Evolutionary conservation across 2,329 filamentous ascomycete genomes (phyloP).

Genomic region (Nemania sp.): DNA sequence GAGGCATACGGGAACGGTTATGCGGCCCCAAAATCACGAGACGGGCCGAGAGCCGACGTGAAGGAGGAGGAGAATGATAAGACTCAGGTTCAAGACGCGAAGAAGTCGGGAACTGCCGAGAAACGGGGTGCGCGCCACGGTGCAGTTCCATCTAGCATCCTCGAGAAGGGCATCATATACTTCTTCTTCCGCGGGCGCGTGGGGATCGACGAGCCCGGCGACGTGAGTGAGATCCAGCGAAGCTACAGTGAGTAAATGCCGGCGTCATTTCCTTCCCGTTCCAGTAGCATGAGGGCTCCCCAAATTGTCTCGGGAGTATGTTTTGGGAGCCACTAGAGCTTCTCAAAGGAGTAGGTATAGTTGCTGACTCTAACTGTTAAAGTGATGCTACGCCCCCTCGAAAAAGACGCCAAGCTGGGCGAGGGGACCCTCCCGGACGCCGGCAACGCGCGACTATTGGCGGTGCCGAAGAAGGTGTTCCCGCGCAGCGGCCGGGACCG

Average conservation of each 20-base stretch:
- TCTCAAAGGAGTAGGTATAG: too few relatives aligned
- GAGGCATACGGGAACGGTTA: constrained; percentile 33
- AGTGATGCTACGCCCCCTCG: constrained; percentile 78
- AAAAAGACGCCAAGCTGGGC: constrained; percentile 68
- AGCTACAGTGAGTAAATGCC: too few relatives aligned
- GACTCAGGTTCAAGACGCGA: constrained; percentile 46
- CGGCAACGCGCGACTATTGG: constrained; percentile 71
- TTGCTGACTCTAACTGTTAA: too few relatives aligned
- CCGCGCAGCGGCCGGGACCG: constrained; percentile 70
- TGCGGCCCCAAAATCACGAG: constrained; percentile 12
- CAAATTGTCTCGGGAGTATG: too few relatives aligned
- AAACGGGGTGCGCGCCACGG: constrained; percentile 40
- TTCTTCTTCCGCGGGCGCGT: constrained; percentile 87
- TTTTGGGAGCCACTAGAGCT: too few relatives aligned
- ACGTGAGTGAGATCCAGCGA: constrained; percentile 73
- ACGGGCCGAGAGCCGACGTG: constrained; percentile 16
- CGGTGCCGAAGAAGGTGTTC: constrained; percentile 82
- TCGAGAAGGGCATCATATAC: constrained; percentile 90
- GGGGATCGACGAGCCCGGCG: constrained; percentile 69
- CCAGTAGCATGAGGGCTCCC: too few relatives aligned
- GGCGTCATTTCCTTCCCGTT: too few relatives aligned
- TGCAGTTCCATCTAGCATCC: constrained; percentile 56
- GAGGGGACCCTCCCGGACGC: constrained; percentile 52
- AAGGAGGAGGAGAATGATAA: constrained; percentile 11
- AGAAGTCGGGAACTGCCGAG: constrained; percentile 35